Evolutionary conservation across 2,329 filamentous ascomycete genomes (phyloP).

Genomic region (Thyridium curvatum): DNA sequence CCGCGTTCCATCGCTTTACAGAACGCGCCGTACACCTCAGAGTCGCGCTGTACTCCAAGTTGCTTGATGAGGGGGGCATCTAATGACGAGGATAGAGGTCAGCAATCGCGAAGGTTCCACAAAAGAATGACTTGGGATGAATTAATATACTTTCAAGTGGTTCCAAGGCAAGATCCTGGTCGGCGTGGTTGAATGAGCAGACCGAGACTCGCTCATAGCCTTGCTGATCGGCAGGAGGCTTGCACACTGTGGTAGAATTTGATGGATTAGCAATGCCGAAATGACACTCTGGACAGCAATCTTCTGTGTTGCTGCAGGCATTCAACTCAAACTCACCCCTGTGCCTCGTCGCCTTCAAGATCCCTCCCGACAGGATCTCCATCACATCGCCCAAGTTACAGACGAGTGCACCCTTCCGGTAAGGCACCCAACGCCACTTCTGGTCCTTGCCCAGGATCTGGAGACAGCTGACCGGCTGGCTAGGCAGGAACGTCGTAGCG

Average conservation of each 20-base stretch:
- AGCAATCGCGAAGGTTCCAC: too few species aligned
- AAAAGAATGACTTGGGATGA: too few species aligned
- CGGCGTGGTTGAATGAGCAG: conserved; percentile 37
- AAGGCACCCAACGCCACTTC: conserved; percentile 39
- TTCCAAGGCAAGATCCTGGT: too few species aligned
- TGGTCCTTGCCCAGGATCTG: conserved; percentile 37
- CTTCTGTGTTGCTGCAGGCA: too few species aligned
- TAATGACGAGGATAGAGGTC: too few species aligned
- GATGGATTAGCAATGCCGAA: too few species aligned
- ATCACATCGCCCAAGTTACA: conserved; percentile 40
- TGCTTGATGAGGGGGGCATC: too few species aligned
- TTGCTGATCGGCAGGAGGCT: conserved; percentile 32
- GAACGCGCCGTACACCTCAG: too few species aligned
- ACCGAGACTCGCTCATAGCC: conserved; percentile 32
- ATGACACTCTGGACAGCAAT: too few species aligned
- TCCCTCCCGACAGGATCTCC: conserved; percentile 37
- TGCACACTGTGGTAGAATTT: conserved; percentile 22
- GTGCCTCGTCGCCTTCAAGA: conserved; percentile 39
- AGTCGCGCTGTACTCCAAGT: too few species aligned
- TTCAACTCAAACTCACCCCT: conserved; percentile 13
- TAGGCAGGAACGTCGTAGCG: conserved; percentile 37
- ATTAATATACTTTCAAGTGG: too few species aligned
- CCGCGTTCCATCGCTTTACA: too few species aligned
- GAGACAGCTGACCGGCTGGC: conserved; percentile 37
- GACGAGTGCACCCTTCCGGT: conserved; percentile 37